Percentiles rank a stretch among this genome's conserved stretches.
These are phyloP conservation scores for Verruconis gallopava DNA, from an alignment of 2,329 filamentous ascomycete species.

Conservation along the genomic window DNA sequence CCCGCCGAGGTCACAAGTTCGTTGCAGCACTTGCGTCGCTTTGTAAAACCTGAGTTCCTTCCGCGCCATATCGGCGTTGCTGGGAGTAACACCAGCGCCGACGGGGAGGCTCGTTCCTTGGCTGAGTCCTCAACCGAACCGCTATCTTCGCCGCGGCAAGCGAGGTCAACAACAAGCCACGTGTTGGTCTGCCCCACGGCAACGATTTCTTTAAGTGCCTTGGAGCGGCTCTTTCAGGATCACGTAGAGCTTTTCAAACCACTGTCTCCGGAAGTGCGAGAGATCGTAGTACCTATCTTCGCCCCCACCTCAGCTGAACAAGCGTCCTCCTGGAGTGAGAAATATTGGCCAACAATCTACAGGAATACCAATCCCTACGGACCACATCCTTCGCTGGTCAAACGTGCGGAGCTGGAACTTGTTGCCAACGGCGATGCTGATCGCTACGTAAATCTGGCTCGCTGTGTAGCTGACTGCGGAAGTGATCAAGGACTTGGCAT, in stretches of 20 bases:
- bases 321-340: slow-evolving; percentile 58
- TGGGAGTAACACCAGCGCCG: neutral
- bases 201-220: slow-evolving; percentile 40
- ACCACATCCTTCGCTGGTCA: slow-evolving; percentile 64
- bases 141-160: neutral
- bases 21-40: slow-evolving; percentile 54
- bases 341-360: slow-evolving; percentile 78
- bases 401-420: slow-evolving; percentile 57
- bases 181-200: slow-evolving; percentile 40
- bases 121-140: neutral
- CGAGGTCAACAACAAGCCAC: slow-evolving; percentile 13
- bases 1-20: slow-evolving; percentile 30
- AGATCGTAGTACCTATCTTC: slow-evolving; percentile 55
- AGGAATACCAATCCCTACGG: slow-evolving; percentile 79
- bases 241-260: slow-evolving; percentile 11
- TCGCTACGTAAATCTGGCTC: slow-evolving; percentile 56
- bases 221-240: slow-evolving; percentile 29
- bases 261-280: neutral
- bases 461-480: slow-evolving; percentile 48
- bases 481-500: slow-evolving; percentile 49
- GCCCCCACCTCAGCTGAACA: slow-evolving; percentile 65
- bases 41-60: slow-evolving; percentile 57
- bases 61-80: slow-evolving; percentile 42
- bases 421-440: slow-evolving; percentile 35
- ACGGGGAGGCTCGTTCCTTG: neutral